Conservation (phyloP, 371 early-diverging fungal species). For the Entomophthora muscae region DNA sequence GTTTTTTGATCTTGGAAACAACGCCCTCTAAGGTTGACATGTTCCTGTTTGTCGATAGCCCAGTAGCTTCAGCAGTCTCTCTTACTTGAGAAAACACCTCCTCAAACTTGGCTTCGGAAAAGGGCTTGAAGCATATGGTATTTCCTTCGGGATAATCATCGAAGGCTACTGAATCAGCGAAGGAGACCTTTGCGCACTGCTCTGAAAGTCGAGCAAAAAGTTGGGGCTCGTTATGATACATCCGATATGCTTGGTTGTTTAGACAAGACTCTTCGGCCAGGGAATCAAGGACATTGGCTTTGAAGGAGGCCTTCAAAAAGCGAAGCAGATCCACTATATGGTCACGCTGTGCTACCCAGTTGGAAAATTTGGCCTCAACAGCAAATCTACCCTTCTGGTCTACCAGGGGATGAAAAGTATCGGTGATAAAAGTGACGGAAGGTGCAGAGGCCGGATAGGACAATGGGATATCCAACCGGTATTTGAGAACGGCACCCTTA, state of each 20-base stretch:
- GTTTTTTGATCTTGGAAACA: not conserved
- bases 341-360: slow-evolving; percentile 67
- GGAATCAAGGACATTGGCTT: slow-evolving; percentile 45
- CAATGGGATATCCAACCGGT: slow-evolving; percentile 68
- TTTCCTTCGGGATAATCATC: slow-evolving; percentile 37
- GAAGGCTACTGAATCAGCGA: slow-evolving; percentile 45
- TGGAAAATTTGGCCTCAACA: slow-evolving; percentile 54
- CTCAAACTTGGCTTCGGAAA: slow-evolving; percentile 23
- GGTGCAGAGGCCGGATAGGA: slow-evolving; percentile 74
- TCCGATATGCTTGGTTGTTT: slow-evolving; percentile 51
- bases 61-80: not conserved
- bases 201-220: slow-evolving; percentile 55
- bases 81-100: not conserved
- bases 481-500: slow-evolving; percentile 84
- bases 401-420: slow-evolving; percentile 93
- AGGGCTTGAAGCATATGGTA: slow-evolving; percentile 32
- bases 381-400: slow-evolving; percentile 41
- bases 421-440: slow-evolving; percentile 66
- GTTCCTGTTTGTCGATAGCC: not conserved
- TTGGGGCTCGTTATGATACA: slow-evolving; percentile 46
- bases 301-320: slow-evolving; percentile 71
- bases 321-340: slow-evolving; percentile 66
- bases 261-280: slow-evolving; percentile 46
- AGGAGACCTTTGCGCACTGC: slow-evolving; percentile 62
- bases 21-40: not conserved